Base-by-base conservation (phyloP, 495 filamentous ascomycete species). In the Terfezia boudieri region DNA sequence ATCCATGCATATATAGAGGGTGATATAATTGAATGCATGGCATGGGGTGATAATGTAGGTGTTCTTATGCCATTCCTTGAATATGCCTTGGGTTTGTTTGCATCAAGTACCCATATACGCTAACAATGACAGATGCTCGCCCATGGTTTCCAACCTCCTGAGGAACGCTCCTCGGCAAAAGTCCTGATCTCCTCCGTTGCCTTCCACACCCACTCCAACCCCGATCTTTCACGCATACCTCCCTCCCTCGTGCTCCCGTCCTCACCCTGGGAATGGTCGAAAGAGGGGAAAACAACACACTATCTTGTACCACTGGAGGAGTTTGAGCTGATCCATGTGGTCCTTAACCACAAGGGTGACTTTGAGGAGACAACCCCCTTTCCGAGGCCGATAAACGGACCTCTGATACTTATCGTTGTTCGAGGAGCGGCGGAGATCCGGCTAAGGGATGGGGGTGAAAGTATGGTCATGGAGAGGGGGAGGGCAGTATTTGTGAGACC, bases 11-110 rank as follows among this genome's bases (percentile, higher is more conserved):
- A 86, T 63, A 66, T 88, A 2, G 74, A 74, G 49, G 85, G 85
- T 0, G 80, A 86, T 65, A 84, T 88, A 50, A 76, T 90, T 55
- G 83, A 88, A 64, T 86, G 84, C 68, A 88, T 90, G 83, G 83
- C 83, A 2, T 77, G 84, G 20, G 81, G 75, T 36, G 81, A 88
- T 67, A 86, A 88, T 53, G 82, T 89, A 23, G 60, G 54, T 59
- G 14, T 37, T 26, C 17, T 26, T 23, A 12, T 32, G 1, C 26
- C 26, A 4, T 7, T 32, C 26, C 26, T 32, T 32, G 26, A 32
- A 32, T 32, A 5, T 32, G 26, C 26, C 26, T 7, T 7, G 1
- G 1, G 26, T 32, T 32, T 7, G 20, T 20, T 1, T 20, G 20
- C 20, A 20, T 20, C 20, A 20, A 2, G 20, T 20, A 20, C 7